A percentile compares a stretch with the other conserved stretches of the same genome.
These are phyloP conservation scores for Pythium rishiriense DNA, from an alignment of 352 stramenopile genomes.

Conservation along the genomic window DNA sequence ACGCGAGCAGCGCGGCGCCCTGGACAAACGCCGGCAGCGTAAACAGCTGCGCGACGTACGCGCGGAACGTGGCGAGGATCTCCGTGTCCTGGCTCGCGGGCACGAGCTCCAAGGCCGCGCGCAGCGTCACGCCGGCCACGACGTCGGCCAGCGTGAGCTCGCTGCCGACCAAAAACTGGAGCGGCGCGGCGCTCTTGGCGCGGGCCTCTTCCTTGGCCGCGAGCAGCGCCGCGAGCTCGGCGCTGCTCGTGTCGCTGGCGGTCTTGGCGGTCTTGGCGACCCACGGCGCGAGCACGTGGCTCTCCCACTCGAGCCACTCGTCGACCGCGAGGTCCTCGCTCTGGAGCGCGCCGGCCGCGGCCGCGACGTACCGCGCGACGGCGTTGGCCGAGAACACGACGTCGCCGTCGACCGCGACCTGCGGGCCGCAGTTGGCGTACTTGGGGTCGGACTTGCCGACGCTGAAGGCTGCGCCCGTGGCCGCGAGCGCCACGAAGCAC, in stretches of 20 bases:
- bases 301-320: slow-evolving; percentile 85
- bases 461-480: slow-evolving; percentile 46
- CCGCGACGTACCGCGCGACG: slow-evolving; percentile 71
- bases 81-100: slow-evolving; percentile 45
- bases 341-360: slow-evolving; percentile 40
- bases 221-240: slow-evolving; percentile 51
- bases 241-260: slow-evolving; percentile 24
- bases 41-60: slow-evolving; percentile 74
- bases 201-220: slow-evolving; percentile 64
- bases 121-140: slow-evolving; percentile 69
- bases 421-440: slow-evolving; percentile 55
- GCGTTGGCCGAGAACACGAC: slow-evolving; percentile 80
- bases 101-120: slow-evolving; percentile 56
- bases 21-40: slow-evolving; percentile 43
- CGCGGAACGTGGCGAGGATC: slow-evolving; percentile 57
- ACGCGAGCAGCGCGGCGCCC: slow-evolving; percentile 44
- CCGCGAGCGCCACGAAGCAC: slow-evolving; percentile 68
- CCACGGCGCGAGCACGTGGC: slow-evolving; percentile 59
- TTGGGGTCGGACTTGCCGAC: slow-evolving; percentile 58
- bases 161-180: slow-evolving; percentile 67
- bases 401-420: slow-evolving; percentile 47
- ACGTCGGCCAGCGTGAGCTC: slow-evolving; percentile 74
- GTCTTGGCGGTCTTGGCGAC: slow-evolving; percentile 58
- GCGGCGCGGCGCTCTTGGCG: slow-evolving; percentile 30
- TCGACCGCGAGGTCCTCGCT: slow-evolving; percentile 77